These are phyloP conservation scores for Fusarium sambucinum DNA, from an alignment of 2,329 filamentous ascomycete genomes.

Conservation along the genomic window DNA sequence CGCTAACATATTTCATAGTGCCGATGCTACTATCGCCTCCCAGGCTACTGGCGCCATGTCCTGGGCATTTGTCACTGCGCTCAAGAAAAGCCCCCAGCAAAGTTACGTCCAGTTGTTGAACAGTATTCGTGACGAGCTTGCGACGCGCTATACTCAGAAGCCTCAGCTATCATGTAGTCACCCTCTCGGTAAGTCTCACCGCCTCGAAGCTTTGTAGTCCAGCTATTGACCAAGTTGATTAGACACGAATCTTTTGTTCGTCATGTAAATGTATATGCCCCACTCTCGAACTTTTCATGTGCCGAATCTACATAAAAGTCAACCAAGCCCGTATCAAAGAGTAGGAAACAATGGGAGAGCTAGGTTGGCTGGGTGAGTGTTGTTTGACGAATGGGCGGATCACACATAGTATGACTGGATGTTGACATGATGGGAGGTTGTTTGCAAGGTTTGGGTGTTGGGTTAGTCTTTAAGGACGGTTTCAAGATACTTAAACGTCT, in stretches of 20 bases:
- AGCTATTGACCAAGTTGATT: conserved; percentile 19
- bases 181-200: conserved; percentile 79
- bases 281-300: conserved; percentile 31
- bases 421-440: conserved; percentile 31
- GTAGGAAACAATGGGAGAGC: not conserved
- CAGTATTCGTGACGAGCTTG: conserved; percentile 92
- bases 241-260: conserved; percentile 74
- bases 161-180: conserved; percentile 98
- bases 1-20: conserved; percentile 63
- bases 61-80: conserved; percentile 91
- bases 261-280: conserved; percentile 62
- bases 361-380: not conserved
- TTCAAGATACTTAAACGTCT: conserved; percentile 2
- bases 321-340: conserved; percentile 3
- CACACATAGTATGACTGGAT: conserved; percentile 10
- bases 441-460: conserved; percentile 24
- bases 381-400: conserved; percentile 10
- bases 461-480: conserved; percentile 7
- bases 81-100: conserved; percentile 97
- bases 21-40: conserved; percentile 90
- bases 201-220: not conserved
- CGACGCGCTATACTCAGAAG: conserved; percentile 91
- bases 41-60: conserved; percentile 98
- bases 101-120: conserved; percentile 97
- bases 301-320: conserved; percentile 19